Evolutionary conservation across 768 basidiomycete genomes (phyloP), one percentile per base, ranked within the genome.

Genomic region (Rossbeevera mucosa): DNA sequence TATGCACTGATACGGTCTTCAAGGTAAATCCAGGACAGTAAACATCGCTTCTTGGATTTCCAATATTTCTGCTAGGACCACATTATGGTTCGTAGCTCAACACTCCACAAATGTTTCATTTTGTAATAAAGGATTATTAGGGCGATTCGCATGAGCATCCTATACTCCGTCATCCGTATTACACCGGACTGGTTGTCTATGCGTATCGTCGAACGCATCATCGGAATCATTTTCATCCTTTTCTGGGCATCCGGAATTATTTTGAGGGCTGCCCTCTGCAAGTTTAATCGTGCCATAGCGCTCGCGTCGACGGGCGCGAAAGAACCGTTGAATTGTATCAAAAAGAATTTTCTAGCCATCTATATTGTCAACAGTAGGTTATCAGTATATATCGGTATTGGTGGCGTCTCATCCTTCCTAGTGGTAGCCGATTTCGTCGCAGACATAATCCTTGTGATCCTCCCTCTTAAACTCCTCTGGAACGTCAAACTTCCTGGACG

Each of bases 381-480:
- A 43, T 43, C 42, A 7, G 4, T 28, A 16, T 30, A 16, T n/a
- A 36, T n/a, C 8, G 8, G 33, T 38, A 18, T 18, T 8, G 18
- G 11, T 18, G 18, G 11, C 11, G 18, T 18, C 44, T 26, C 18
- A 44, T 43, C 6, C 7, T 16, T 41, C 20, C 24, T 24, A 8
- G n/a, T n/a, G n/a, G n/a, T n/a, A 30, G 28, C 28, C 20, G 44
- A 21, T 46, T 46, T 16, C 28, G 14, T 46, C 16, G 20, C 28
- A 21, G 44, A 30, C 20, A 29, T 29, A 8, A 46, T 20, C 20
- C 29, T 46, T 7, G 28, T 46, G 7, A 14, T 8, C 20, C 16
- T 46, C 28, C n/a, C 44, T 9, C 44, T 46, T 3, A 30, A 16
- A 14, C 44, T 62, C n/a, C 54, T 62, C 21, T 54, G 57, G 61